Evolutionary conservation across 208 protist genomes (phyloP).

Genomic region (Wallacemonas rigidus): DNA sequence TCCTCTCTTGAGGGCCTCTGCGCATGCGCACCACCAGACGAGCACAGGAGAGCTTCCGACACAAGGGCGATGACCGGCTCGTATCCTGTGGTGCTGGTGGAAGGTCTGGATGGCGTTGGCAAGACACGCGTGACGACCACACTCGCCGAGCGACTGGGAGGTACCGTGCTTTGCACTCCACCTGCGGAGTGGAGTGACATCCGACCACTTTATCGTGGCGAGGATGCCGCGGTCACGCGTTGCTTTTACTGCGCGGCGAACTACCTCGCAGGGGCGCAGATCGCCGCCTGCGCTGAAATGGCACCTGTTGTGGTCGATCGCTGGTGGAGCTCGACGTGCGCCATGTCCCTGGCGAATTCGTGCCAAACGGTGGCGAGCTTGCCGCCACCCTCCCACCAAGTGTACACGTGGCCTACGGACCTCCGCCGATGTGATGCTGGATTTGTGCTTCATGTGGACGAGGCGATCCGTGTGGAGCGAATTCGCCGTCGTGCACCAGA

Average conservation of each 20-base stretch:
- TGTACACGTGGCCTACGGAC: conserved; percentile 69
- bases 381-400: conserved; percentile 30
- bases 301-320: conserved; percentile 61
- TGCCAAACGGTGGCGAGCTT: conserved; percentile 22
- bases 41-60: background rate
- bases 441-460: conserved; percentile 55
- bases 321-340: conserved; percentile 81
- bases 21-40: background rate
- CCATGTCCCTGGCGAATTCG: conserved; percentile 68
- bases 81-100: conserved; percentile 51
- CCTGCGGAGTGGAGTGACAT: conserved; percentile 38
- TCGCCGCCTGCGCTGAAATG: conserved; percentile 8
- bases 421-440: conserved; percentile 31
- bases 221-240: conserved; percentile 43
- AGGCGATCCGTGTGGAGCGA: conserved; percentile 50
- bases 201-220: conserved; percentile 42
- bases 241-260: conserved; percentile 79
- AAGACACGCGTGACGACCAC: conserved; percentile 54
- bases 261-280: conserved; percentile 57
- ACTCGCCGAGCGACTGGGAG: conserved; percentile 39
- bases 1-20: conserved; percentile 1
- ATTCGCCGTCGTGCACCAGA: conserved; percentile 57
- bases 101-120: conserved; percentile 77
- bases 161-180: conserved; percentile 50
- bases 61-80: background rate